Evolutionary conservation across 75 land plant genomes (phyloP).

Genomic region (Picea glauca): DNA sequence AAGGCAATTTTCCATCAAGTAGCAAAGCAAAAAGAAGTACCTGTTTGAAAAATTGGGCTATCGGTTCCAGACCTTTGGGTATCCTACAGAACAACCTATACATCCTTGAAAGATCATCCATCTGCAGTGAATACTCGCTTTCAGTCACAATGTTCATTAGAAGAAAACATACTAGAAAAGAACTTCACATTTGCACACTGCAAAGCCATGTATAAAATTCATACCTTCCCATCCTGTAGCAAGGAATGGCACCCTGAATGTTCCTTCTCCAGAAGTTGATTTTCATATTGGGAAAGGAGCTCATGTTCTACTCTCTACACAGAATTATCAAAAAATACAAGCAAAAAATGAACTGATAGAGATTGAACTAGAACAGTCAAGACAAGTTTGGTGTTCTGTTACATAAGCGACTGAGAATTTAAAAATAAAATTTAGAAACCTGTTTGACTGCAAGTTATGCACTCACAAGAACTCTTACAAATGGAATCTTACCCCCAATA

Average conservation of each 20-base stretch:
- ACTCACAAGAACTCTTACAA: not conserved
- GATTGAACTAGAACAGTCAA: not conserved
- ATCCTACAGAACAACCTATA: constrained; percentile 72
- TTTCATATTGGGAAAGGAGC: constrained; percentile 63
- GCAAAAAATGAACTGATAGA: not conserved
- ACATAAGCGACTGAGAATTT: not conserved
- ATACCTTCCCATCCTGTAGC: constrained; percentile 85
- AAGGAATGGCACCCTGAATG: constrained; percentile 87
- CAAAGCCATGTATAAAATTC: too few species aligned
- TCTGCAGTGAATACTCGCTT: constrained; percentile 26
- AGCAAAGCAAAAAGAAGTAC: constrained; percentile 18
- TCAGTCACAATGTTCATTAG: not conserved
- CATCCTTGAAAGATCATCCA: constrained; percentile 90
- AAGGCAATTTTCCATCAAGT: not conserved
- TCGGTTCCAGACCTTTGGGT: constrained; percentile 75
- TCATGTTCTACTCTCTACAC: constrained; percentile 85
- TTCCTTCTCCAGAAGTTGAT: constrained; percentile 82
- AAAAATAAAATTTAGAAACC: not conserved
- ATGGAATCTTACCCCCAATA: constrained; percentile 47
- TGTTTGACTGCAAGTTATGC: not conserved
- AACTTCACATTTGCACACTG: not conserved
- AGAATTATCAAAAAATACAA: not conserved
- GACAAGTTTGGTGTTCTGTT: not conserved
- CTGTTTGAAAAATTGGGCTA: constrained; percentile 80
- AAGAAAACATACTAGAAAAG: not conserved